phyloP scores from a whole-genome alignment of 352 stramenopile genomes.

The Globisporangium nunn region DNA sequence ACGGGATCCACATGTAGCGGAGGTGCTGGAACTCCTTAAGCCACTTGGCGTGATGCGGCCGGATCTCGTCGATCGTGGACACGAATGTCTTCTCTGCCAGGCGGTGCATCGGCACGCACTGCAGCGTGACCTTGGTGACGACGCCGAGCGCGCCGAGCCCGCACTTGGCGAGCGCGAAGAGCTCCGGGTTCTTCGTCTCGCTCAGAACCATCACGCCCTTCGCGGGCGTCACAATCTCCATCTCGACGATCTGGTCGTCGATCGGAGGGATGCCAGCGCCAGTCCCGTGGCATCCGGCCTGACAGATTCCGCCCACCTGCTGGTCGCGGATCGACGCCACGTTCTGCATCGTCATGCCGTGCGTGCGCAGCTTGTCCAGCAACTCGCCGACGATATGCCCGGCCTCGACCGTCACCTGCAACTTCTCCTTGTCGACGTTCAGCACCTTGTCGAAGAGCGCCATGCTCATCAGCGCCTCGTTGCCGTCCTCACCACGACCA shows the following conservation, averaged over 20 bases:
- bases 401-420: conserved; percentile 90
- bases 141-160: conserved; percentile 94
- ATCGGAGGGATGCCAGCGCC: conserved; percentile 92
- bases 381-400: conserved; percentile 71
- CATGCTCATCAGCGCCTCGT: conserved; percentile 89
- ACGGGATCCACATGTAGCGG: conserved; percentile 99
- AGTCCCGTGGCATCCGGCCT: conserved; percentile 94
- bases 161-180: conserved; percentile 92
- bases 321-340: conserved; percentile 98
- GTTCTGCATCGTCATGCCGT: conserved; percentile 96
- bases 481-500: conserved; percentile 16
- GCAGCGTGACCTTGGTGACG: conserved; percentile 94
- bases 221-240: conserved; percentile 95
- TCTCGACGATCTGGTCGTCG: conserved; percentile 94
- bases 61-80: conserved; percentile 84
- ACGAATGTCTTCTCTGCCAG: conserved; percentile 93
- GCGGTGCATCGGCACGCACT: conserved; percentile 91
- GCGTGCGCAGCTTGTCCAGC: conserved; percentile 58
- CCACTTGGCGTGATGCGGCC: conserved; percentile 64
- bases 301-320: conserved; percentile 95
- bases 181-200: conserved; percentile 59
- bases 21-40: conserved; percentile 81
- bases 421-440: conserved; percentile 81
- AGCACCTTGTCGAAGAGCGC: conserved; percentile 91
- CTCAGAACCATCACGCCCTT: conserved; percentile 87